A percentile compares a stretch with the other conserved stretches of the same genome.
Conservation (phyloP, 1,284 basidiomycete species). For the Inonotus hispidus region DNA sequence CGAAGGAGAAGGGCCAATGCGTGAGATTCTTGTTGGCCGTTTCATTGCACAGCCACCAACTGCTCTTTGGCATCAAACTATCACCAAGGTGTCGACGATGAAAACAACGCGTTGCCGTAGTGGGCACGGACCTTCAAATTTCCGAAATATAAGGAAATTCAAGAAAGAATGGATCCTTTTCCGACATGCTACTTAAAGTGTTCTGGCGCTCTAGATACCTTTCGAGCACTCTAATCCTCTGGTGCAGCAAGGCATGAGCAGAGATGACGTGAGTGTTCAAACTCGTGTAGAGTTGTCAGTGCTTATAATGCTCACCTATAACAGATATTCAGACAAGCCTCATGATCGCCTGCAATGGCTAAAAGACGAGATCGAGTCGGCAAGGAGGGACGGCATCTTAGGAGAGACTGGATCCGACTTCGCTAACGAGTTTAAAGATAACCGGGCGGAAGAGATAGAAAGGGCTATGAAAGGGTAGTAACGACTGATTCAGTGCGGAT, state of each 20-base stretch:
- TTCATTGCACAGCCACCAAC: too few relatives aligned
- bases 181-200: background rate
- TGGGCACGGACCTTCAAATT: too few relatives aligned
- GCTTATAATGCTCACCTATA: background rate
- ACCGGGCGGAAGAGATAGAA: background rate
- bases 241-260: background rate
- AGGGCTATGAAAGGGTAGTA: too few relatives aligned
- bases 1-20: too few relatives aligned
- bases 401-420: background rate
- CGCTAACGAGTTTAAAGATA: background rate
- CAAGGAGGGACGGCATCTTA: background rate
- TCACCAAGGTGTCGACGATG: too few relatives aligned
- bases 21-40: too few relatives aligned
- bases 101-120: too few relatives aligned
- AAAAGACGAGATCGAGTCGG: background rate
- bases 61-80: too few relatives aligned
- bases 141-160: background rate
- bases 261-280: background rate
- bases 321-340: background rate
- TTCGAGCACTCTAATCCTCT: background rate
- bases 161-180: background rate
- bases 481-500: background rate
- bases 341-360: background rate
- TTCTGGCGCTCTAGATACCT: background rate
- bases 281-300: background rate